Evolutionary conservation across 2,329 filamentous ascomycete species (phyloP).

Genomic region (Penicillium sp.): DNA sequence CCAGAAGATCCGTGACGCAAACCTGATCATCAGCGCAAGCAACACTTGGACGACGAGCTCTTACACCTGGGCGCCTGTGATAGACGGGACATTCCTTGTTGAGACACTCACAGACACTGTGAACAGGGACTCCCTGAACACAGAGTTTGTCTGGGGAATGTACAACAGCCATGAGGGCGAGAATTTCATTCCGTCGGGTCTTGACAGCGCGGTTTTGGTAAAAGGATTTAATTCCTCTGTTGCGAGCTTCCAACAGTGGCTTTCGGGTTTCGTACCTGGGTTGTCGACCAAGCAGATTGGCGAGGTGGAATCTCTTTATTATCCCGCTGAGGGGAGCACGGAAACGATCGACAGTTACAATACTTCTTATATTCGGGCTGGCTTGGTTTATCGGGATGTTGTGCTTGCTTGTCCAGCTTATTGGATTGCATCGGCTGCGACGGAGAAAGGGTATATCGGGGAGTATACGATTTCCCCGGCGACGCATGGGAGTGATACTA

Average conservation of each 20-base stretch:
- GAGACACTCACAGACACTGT: constrained; percentile 50
- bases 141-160: constrained; percentile 52
- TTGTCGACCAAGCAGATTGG: constrained; percentile 45
- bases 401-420: constrained; percentile 61
- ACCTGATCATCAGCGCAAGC: constrained; percentile 49
- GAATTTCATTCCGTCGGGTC: constrained; percentile 58
- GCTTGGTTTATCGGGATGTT: constrained; percentile 58
- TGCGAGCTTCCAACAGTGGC: constrained; percentile 54
- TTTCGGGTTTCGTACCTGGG: constrained; percentile 54
- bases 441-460: constrained; percentile 52
- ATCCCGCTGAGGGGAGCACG: constrained; percentile 47
- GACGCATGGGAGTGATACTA: constrained; percentile 59
- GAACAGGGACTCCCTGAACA: constrained; percentile 42
- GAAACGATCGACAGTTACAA: constrained; percentile 53
- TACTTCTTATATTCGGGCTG: constrained; percentile 54
- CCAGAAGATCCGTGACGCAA: constrained; percentile 55
- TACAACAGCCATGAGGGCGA: constrained; percentile 65
- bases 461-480: constrained; percentile 63
- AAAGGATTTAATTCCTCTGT: constrained; percentile 53
- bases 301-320: constrained; percentile 48
- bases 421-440: constrained; percentile 54
- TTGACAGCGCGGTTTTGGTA: constrained; percentile 38
- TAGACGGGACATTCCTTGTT: constrained; percentile 56
- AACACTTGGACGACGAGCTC: constrained; percentile 57
- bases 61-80: constrained; percentile 62